Conservation (phyloP, 352 stramenopile genomes). For the Pilasporangium apinafurcum region DNA sequence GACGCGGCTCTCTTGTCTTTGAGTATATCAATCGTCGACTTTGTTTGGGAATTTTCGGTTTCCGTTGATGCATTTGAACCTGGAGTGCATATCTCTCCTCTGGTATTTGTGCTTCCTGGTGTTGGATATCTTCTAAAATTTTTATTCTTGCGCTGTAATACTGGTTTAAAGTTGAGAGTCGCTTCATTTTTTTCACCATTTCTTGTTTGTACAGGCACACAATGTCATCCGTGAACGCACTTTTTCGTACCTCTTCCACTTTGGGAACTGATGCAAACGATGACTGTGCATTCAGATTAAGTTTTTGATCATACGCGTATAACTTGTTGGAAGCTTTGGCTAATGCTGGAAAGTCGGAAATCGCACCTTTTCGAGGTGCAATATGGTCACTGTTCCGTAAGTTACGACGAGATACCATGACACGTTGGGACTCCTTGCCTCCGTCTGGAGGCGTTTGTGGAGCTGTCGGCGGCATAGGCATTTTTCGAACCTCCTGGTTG, state of each 20-base stretch:
- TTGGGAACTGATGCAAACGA: conserved; percentile 26
- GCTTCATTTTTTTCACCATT: conserved; percentile 52
- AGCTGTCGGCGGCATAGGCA: background rate
- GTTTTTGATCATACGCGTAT: conserved; percentile 21
- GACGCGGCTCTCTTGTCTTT: conserved; percentile 36
- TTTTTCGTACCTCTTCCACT: conserved; percentile 45
- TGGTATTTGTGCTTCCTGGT: conserved; percentile 8
- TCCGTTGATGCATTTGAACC: conserved; percentile 26
- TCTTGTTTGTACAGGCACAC: conserved; percentile 44
- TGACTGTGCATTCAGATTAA: no score
- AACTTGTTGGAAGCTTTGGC: conserved; percentile 27
- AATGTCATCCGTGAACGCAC: conserved; percentile 41
- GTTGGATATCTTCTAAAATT: conserved; percentile 43
- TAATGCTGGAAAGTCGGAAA: conserved; percentile 25
- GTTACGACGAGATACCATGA: conserved; percentile 2
- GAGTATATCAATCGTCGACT: conserved; percentile 19
- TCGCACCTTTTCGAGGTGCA: conserved; percentile 15
- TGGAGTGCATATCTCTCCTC: conserved; percentile 14
- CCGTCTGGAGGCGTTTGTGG: background rate
- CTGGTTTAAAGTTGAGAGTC: conserved; percentile 33
- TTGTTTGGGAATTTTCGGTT: conserved; percentile 69
- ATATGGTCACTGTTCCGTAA: background rate
- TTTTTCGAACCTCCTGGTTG: conserved; percentile 10
- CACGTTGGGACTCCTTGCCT: background rate
- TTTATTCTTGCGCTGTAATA: conserved; percentile 44